Base-by-base conservation (phyloP, 805 yeast genomes). In the Komagataella mondaviorum region DNA sequence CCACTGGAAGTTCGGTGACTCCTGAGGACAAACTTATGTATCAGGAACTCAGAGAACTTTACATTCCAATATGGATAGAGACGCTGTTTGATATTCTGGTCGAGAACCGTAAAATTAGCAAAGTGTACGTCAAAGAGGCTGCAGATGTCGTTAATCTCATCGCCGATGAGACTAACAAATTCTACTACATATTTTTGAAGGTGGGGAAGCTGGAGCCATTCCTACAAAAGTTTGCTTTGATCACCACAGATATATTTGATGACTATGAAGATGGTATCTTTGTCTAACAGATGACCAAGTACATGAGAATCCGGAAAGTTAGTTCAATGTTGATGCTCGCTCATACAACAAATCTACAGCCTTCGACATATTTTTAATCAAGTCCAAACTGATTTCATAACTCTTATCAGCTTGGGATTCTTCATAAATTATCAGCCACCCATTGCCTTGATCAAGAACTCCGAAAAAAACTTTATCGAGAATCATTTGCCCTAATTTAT, bases 391-490 rank as follows among this genome's bases (percentile, higher is more conserved):
- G 51, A 91, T 81, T 56, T 85, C 93, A 63, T 91, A 93, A 49
- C 95, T 83, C 45, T 86, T 86, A 66, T 93, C 98, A 55, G 81
- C 80, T 61, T 79, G 81, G 46, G 96, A 96, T 63, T 89, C 86
- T 53, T 88, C 95, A 62, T 87, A 93, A 53, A 93, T 80, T 57
- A 88, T 83, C 60, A 93, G 76, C 96, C 97, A 93, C 6, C 99
- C 99, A 64, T 90, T 90, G 48, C 98, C 98, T 71, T 93, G 99
- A 67, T 93, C 99, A 58, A 93, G 74, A 44, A 93, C 98, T 48
- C 99, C 99, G 63, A 83, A 85, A 60, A 93, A 88, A n/a, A 89
- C 86, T 61, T 88, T 85, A 68, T 93, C 99, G 60, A 93, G 76
- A 59, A 93, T 91, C 98, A 93, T 91, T 68, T 91, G 97, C 49